phyloP scores from a whole-genome alignment of 2,329 filamentous ascomycete genomes.

The Arthrobotrys musiformis region DNA sequence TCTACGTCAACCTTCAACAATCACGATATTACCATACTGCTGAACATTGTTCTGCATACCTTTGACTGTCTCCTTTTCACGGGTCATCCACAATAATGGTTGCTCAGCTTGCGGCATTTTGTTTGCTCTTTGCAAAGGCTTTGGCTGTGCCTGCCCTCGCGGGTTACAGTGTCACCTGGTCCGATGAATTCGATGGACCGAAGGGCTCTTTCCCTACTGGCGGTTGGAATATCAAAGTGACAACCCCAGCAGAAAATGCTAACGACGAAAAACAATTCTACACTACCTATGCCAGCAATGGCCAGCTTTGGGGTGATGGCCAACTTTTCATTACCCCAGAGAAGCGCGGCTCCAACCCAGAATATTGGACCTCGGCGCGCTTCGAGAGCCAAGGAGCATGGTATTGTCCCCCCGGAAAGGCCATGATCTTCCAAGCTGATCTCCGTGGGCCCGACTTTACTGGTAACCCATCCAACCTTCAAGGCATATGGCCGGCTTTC shows the following conservation, averaged over 20 bases:
- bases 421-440: conserved; percentile 63
- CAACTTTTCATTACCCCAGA: conserved; percentile 63
- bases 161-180: conserved; percentile 56
- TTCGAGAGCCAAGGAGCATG: conserved; percentile 64
- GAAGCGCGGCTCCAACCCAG: conserved; percentile 57
- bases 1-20: neutral
- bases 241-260: conserved; percentile 59
- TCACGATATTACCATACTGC: neutral
- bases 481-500: conserved; percentile 65
- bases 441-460: conserved; percentile 64
- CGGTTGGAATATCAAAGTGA: conserved; percentile 11
- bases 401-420: conserved; percentile 60
- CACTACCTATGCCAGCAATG: conserved; percentile 64
- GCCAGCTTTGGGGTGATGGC: conserved; percentile 64
- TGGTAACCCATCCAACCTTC: conserved; percentile 59
- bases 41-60: neutral
- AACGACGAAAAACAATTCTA: conserved; percentile 68
- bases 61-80: neutral
- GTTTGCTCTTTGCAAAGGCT: conserved; percentile 9
- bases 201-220: neutral
- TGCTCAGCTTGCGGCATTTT: conserved; percentile 8
- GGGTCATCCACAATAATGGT: neutral
- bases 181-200: conserved; percentile 61
- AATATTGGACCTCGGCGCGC: conserved; percentile 65
- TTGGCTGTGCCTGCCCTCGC: conserved; percentile 20